Percentiles rank a stretch among this genome's conserved stretches.
phyloP scores from a whole-genome alignment of 805 yeast genomes.

The Lachancea lanzarotensis region DNA sequence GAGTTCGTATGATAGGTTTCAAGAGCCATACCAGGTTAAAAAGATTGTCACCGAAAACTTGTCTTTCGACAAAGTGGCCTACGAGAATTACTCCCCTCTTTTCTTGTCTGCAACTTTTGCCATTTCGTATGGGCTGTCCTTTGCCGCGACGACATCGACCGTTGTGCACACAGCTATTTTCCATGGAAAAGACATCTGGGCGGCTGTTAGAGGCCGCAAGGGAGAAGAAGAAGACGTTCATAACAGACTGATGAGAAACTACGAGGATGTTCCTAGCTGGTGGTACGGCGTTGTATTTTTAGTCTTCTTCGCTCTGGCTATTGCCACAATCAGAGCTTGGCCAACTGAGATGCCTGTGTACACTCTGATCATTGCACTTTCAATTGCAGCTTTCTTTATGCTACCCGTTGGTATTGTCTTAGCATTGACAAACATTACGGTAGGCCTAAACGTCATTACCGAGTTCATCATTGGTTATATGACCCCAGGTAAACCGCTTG shows the following conservation, averaged over 20 bases:
- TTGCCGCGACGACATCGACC: slow-evolving; percentile 56
- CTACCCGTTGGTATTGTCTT: slow-evolving; percentile 57
- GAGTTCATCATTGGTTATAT: slow-evolving; percentile 42
- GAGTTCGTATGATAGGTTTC: slow-evolving; percentile 46
- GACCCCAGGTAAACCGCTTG: slow-evolving; percentile 54
- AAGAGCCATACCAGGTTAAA: slow-evolving; percentile 42
- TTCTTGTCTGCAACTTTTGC: slow-evolving; percentile 53
- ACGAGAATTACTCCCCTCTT: slow-evolving; percentile 56
- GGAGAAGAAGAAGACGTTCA: slow-evolving; percentile 8
- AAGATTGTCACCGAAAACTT: slow-evolving; percentile 41
- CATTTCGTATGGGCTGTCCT: slow-evolving; percentile 53
- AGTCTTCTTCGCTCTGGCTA: slow-evolving; percentile 41
- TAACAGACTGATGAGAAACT: slow-evolving; percentile 47
- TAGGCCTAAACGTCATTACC: slow-evolving; percentile 57
- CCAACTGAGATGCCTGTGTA: slow-evolving; percentile 37
- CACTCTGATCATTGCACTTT: slow-evolving; percentile 53
- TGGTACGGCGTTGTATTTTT: slow-evolving; percentile 47
- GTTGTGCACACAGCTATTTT: slow-evolving; percentile 47
- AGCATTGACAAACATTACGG: slow-evolving; percentile 53
- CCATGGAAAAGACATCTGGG: slow-evolving; percentile 47
- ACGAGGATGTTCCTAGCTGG: slow-evolving; percentile 60
- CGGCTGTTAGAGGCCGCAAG: slow-evolving; percentile 27
- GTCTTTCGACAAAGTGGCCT: slow-evolving; percentile 41
- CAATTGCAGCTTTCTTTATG: slow-evolving; percentile 48
- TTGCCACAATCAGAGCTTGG: slow-evolving; percentile 35